Conservation (phyloP, 768 basidiomycete species). For the Suillus ampliporus region DNA sequence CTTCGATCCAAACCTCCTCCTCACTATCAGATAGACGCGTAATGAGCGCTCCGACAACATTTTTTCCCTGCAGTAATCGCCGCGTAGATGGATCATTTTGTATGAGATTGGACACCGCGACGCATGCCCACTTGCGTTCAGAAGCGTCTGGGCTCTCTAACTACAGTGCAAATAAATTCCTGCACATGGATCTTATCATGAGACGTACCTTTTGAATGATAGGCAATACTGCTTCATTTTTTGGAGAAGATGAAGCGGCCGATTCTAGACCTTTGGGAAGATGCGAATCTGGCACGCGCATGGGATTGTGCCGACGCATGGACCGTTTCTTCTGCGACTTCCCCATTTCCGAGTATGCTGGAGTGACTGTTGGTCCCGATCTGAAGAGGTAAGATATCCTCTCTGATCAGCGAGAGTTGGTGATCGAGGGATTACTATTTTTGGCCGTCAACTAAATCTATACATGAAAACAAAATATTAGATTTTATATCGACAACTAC, state of each 20-base stretch:
- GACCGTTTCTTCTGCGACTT: constrained; percentile 89
- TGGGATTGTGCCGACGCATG: constrained; percentile 90
- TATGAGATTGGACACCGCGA: constrained; percentile 93
- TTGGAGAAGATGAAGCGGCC: constrained; percentile 74
- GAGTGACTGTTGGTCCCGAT: constrained; percentile 5
- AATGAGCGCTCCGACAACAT: constrained; percentile 86
- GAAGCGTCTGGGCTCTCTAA: constrained; percentile 76
- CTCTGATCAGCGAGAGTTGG: background rate
- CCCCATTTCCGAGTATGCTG: constrained; percentile 63
- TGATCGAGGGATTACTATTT: constrained; percentile 8
- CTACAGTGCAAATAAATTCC: constrained; percentile 41
- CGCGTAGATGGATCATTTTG: constrained; percentile 95
- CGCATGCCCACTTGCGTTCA: constrained; percentile 95
- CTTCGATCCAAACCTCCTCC: constrained; percentile 91
- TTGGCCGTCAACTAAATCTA: background rate
- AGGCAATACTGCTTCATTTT: constrained; percentile 80
- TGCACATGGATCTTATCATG: background rate
- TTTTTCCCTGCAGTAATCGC: constrained; percentile 87
- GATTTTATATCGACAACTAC: no score
- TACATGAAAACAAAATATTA: no score
- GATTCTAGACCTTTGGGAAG: constrained; percentile 81
- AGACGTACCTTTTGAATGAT: constrained; percentile 84
- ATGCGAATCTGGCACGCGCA: constrained; percentile 93
- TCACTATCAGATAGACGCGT: constrained; percentile 86
- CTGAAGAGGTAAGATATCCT: background rate